Evolutionary conservation across 1,284 basidiomycete species (phyloP).

Genomic region (Boletellus deceptivus): DNA sequence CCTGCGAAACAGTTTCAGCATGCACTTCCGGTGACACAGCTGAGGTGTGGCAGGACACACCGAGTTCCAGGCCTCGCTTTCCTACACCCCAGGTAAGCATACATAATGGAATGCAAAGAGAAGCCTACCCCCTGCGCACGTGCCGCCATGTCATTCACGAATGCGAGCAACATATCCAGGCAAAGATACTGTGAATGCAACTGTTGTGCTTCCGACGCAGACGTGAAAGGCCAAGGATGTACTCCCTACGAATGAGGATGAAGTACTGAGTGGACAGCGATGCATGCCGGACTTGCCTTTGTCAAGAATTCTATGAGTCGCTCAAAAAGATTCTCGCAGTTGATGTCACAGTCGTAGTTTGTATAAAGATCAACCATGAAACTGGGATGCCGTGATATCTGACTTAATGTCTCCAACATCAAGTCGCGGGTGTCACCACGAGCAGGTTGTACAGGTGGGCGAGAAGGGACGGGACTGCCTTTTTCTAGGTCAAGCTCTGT

Average conservation of each 20-base stretch:
- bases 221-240: slow-evolving; percentile 62
- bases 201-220: slow-evolving; percentile 68
- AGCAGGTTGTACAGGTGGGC: slow-evolving; percentile 70
- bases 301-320: slow-evolving; percentile 88
- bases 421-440: slow-evolving; percentile 87
- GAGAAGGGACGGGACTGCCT: slow-evolving; percentile 50
- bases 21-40: background rate
- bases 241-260: slow-evolving; percentile 56
- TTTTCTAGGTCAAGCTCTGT: slow-evolving; percentile 49
- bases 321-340: slow-evolving; percentile 96
- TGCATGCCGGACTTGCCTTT: slow-evolving; percentile 47
- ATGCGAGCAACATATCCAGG: slow-evolving; percentile 84
- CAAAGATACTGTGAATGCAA: slow-evolving; percentile 84
- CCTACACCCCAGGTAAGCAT: slow-evolving; percentile 30
- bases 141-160: slow-evolving; percentile 86
- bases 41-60: slow-evolving; percentile 38
- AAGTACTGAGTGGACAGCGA: background rate
- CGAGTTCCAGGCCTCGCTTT: slow-evolving; percentile 57
- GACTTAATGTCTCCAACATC: slow-evolving; percentile 84
- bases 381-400: slow-evolving; percentile 77
- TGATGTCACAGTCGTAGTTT: slow-evolving; percentile 97
- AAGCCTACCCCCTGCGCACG: slow-evolving; percentile 68
- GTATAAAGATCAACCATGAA: slow-evolving; percentile 96
- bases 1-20: slow-evolving; percentile 35
- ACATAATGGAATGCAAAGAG: slow-evolving; percentile 6